These are phyloP conservation scores for Fraxinus floribunda DNA, from an alignment of 305 asterid species.

Conservation along the genomic window DNA sequence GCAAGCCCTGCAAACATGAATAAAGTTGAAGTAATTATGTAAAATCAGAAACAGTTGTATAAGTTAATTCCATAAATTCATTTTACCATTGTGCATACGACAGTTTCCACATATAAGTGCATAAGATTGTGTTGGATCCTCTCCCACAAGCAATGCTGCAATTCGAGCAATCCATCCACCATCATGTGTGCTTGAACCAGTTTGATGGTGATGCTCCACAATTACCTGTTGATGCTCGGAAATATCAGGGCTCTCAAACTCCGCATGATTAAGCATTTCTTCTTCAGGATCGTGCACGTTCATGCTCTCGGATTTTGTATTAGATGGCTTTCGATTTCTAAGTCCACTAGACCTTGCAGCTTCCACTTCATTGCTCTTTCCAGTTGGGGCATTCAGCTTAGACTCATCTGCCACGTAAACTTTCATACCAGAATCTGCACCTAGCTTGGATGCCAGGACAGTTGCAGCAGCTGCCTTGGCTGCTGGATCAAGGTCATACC, in stretches of 20 bases:
- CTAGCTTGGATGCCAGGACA: constrained; percentile 79
- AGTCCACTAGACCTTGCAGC: constrained; percentile 55
- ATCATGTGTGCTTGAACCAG: constrained; percentile 39
- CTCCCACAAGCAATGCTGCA: constrained; percentile 91
- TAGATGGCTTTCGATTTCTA: constrained; percentile 63
- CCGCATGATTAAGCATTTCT: constrained; percentile 35
- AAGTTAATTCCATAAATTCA: not conserved
- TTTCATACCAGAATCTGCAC: constrained; percentile 79
- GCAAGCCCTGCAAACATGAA: constrained; percentile 62
- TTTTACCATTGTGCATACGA: constrained; percentile 53
- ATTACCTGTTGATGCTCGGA: constrained; percentile 52
- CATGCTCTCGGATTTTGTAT: constrained; percentile 28
- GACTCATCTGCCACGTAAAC: constrained; percentile 59
- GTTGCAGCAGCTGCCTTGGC: constrained; percentile 93
- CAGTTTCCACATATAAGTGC: constrained; percentile 73
- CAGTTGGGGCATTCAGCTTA: constrained; percentile 36
- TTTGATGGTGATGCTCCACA: constrained; percentile 66
- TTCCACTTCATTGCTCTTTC: constrained; percentile 67
- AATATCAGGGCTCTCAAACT: constrained; percentile 35
- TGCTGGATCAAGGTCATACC: constrained; percentile 90
- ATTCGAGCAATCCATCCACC: constrained; percentile 85
- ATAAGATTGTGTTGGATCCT: constrained; percentile 81
- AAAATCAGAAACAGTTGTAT: not conserved
- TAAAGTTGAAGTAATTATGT: not conserved
- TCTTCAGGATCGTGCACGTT: constrained; percentile 35